phyloP scores from a whole-genome alignment of 2,329 filamentous ascomycete species.

The Paecilomyces dactylethromorphus region DNA sequence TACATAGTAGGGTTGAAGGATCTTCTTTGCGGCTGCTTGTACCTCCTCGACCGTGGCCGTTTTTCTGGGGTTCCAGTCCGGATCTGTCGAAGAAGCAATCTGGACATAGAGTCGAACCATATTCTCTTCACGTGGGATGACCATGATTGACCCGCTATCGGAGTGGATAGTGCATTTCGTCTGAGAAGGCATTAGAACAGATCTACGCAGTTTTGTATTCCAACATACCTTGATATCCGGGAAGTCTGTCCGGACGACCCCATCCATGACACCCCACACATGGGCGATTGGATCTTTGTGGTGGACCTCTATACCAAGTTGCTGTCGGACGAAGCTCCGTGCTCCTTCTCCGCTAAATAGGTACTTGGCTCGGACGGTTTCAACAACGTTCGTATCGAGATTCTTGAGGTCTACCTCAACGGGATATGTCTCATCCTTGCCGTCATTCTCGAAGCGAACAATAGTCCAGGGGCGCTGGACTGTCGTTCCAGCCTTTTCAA shows the following conservation, averaged over 20 bases:
- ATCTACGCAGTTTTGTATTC: neutral
- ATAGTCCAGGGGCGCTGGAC: conserved; percentile 59
- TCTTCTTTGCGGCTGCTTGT: conserved; percentile 51
- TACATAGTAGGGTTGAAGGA: conserved; percentile 54
- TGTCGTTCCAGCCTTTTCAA: conserved; percentile 51
- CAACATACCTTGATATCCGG: conserved; percentile 52
- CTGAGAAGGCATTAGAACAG: conserved; percentile 20
- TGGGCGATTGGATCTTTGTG: conserved; percentile 59
- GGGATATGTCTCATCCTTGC: conserved; percentile 62
- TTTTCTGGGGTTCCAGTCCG: conserved; percentile 56
- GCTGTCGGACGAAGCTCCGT: conserved; percentile 53
- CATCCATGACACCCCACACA: conserved; percentile 63
- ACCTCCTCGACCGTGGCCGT: conserved; percentile 54
- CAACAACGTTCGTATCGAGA: conserved; percentile 62
- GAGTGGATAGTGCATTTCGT: conserved; percentile 65
- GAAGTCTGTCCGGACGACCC: conserved; percentile 57
- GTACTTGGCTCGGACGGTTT: conserved; percentile 60
- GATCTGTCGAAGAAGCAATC: conserved; percentile 56
- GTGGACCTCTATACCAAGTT: conserved; percentile 60
- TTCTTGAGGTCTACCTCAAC: conserved; percentile 73
- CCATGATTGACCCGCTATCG: conserved; percentile 58
- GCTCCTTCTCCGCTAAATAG: conserved; percentile 59
- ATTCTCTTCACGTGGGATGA: conserved; percentile 48
- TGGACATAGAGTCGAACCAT: conserved; percentile 49
- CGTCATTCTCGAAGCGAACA: conserved; percentile 55